These are phyloP conservation scores for Trichopus zeylanicus DNA, from an alignment of 116 monocot species.

Conservation along the genomic window DNA sequence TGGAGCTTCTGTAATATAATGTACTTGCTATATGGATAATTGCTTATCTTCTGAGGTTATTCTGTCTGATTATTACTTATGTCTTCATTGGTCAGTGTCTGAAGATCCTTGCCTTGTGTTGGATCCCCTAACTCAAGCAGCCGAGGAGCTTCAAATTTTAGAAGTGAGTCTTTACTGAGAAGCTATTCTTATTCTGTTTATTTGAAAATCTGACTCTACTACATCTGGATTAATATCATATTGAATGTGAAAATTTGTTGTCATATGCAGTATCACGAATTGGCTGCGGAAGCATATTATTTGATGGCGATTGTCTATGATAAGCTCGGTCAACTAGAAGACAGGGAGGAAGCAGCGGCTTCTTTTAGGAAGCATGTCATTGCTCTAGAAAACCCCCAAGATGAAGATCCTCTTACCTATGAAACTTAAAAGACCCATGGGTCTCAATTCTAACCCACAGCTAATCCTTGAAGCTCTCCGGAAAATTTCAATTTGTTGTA, in stretches of 20 bases:
- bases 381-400: slow-evolving; percentile 45
- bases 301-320: slow-evolving; percentile 62
- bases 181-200: neutral
- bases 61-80: neutral
- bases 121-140: slow-evolving; percentile 72
- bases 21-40: too few relatives aligned
- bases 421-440: neutral
- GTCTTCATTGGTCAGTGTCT: slow-evolving; percentile 28
- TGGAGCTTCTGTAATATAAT: too few relatives aligned
- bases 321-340: slow-evolving; percentile 43
- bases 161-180: slow-evolving; percentile 30
- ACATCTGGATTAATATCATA: too few relatives aligned
- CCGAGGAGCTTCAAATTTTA: slow-evolving; percentile 67
- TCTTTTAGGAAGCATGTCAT: slow-evolving; percentile 57
- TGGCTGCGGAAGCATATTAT: slow-evolving; percentile 88
- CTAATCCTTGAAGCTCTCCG: too few relatives aligned
- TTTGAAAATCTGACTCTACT: neutral
- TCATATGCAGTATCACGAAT: slow-evolving; percentile 66
- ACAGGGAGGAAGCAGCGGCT: slow-evolving; percentile 70
- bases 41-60: neutral
- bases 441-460: neutral
- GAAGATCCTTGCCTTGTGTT: slow-evolving; percentile 49
- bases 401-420: slow-evolving; percentile 19
- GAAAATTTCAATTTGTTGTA: neutral
- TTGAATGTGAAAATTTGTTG: too few relatives aligned